Base-by-base conservation (phyloP, 2,329 filamentous ascomycete species). In the Coleophoma crateriformis region DNA sequence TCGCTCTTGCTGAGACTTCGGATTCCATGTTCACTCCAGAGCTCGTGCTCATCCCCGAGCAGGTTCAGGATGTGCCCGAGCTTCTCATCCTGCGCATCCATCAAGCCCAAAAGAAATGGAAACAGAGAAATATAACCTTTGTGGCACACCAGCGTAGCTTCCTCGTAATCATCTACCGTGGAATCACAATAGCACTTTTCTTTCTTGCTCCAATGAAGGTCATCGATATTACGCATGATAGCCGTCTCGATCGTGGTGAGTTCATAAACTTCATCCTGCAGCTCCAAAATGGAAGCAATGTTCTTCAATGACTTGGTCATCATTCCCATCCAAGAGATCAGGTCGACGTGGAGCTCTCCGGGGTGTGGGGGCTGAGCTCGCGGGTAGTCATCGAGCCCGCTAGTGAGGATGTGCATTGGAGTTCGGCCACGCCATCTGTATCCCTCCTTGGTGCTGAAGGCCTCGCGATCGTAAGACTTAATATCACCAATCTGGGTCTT, bases 271-370 rank as follows among this genome's bases (percentile, higher is more conserved):
- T 97, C 92, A 33, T 96, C 90, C 0, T 71, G 69, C 57, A 90
- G 79, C 43, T 80, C 84, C n/a, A 97, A 77, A 22, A 83, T 81
- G 42, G 81, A 73, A 1, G 90, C 89, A 59, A 96, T 88, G 58
- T 86, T 88, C 60, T 83, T 78, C 48, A 99, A 80, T n/a, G 87
- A 86, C 56, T 86, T 84, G 38, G 88, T 86, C 89, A 96, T 95
- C 73, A 96, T 82, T n/a, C 92, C 94, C 71, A 99, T 87, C 94
- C 94, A 99, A 47, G 88, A 88, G 67, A 99, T 87, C 48, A 97
- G 77, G 68, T 99, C 94, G 32, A 95, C 85, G 67, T 99, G 92
- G 45, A 99, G 79, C 79, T 99, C 94, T 61, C 90, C 92, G 0
- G 94, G 92, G 67, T 96, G 91, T 22, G 94, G 94, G 13, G 94